Percentiles rank a stretch among this genome's conserved stretches.
Evolutionary conservation across 371 early-diverging fungal genomes (phyloP).

Genomic region (Mucor lusitanicus): DNA sequence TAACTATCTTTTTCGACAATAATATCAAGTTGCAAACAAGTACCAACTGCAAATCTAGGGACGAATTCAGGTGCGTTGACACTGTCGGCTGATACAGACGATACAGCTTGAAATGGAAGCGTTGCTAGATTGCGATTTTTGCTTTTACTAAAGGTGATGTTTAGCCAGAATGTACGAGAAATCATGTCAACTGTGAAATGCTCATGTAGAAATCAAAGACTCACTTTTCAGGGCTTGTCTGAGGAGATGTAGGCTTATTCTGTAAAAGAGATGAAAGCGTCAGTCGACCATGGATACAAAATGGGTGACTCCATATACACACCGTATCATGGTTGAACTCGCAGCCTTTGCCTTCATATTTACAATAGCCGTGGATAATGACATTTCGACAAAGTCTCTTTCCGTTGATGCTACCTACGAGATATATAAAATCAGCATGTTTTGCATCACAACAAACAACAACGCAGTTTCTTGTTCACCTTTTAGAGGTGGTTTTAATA

Average conservation of each 20-base stretch:
- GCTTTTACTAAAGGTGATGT: slow-evolving; percentile 35
- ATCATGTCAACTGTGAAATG: neutral
- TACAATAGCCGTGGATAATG: slow-evolving; percentile 86
- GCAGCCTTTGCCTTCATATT: slow-evolving; percentile 82
- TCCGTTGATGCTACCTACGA: slow-evolving; percentile 32
- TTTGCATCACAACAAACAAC: neutral
- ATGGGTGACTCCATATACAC: slow-evolving; percentile 7
- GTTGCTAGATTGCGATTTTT: slow-evolving; percentile 60
- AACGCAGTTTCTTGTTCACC: slow-evolving; percentile 26
- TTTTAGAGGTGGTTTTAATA: slow-evolving; percentile 40
- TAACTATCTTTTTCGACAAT: neutral
- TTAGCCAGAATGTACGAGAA: neutral
- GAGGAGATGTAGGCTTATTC: slow-evolving; percentile 31
- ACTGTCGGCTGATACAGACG: slow-evolving; percentile 60
- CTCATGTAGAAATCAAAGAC: slow-evolving; percentile 6
- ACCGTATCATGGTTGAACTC: slow-evolving; percentile 83
- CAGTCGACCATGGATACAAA: neutral
- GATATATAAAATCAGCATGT: neutral
- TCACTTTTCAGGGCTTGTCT: slow-evolving; percentile 63
- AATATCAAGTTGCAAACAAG: neutral
- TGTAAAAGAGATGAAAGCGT: slow-evolving; percentile 7
- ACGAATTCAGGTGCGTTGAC: slow-evolving; percentile 71
- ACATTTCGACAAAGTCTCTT: slow-evolving; percentile 79
- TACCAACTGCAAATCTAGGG: slow-evolving; percentile 46
- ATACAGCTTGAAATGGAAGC: slow-evolving; percentile 42